These are phyloP conservation scores for Syzygium aqueum DNA, from an alignment of 345 rosid species.

Conservation along the genomic window DNA sequence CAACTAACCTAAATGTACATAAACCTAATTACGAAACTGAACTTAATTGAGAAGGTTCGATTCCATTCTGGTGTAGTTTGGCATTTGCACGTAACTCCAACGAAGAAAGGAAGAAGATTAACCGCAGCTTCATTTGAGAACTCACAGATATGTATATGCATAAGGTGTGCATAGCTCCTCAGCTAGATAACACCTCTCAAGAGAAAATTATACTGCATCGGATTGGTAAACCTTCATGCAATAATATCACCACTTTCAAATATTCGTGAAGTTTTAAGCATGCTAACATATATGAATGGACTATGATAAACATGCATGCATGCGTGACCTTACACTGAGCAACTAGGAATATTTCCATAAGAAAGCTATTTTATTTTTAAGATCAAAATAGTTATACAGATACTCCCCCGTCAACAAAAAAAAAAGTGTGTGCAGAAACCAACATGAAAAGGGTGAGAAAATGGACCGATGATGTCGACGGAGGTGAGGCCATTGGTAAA, in stretches of 20 bases:
- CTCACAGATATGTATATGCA: background rate
- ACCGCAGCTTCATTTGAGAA: background rate
- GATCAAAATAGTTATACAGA: background rate
- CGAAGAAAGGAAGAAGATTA: background rate
- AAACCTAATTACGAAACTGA: background rate
- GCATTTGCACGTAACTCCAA: background rate
- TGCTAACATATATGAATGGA: background rate
- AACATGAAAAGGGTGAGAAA: background rate
- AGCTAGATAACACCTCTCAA: background rate
- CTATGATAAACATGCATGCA: background rate
- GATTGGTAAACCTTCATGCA: background rate
- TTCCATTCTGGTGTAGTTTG: background rate
- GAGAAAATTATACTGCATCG: background rate
- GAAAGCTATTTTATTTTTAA: background rate
- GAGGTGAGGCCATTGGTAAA: conserved; percentile 23
- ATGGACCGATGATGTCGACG: conserved; percentile 20
- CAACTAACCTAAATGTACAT: background rate
- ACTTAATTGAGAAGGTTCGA: background rate
- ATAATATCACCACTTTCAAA: background rate
- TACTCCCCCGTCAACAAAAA: background rate
- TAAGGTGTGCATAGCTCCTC: background rate
- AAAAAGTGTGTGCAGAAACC: background rate
- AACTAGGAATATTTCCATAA: background rate
- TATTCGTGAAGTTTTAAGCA: background rate
- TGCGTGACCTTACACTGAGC: background rate